These are phyloP conservation scores for Trichoderma koningii DNA, from an alignment of 2,329 filamentous ascomycete genomes.

Conservation along the genomic window DNA sequence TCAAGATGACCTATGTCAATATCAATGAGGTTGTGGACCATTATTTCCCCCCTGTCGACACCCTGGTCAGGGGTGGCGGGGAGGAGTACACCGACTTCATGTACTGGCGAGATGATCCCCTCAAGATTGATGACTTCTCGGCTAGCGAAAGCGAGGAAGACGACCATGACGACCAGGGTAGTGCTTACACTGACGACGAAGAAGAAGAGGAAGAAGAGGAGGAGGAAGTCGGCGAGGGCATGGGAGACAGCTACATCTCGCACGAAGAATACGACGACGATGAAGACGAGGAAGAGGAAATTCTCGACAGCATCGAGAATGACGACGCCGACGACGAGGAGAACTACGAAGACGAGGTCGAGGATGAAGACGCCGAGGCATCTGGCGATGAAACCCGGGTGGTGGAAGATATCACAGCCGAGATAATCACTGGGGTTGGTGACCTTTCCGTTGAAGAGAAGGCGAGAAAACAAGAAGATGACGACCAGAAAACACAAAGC, in stretches of 20 bases:
- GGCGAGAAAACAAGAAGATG: slow-evolving; percentile 31
- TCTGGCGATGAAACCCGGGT: slow-evolving; percentile 31
- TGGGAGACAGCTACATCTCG: slow-evolving; percentile 60
- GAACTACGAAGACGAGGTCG: slow-evolving; percentile 32
- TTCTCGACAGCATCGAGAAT: slow-evolving; percentile 30
- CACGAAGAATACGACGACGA: slow-evolving; percentile 52
- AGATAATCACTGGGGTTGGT: slow-evolving; percentile 62
- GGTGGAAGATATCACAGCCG: slow-evolving; percentile 54
- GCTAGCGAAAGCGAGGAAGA: slow-evolving; percentile 66
- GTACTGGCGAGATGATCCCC: slow-evolving; percentile 86
- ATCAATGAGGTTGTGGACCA: slow-evolving; percentile 98
- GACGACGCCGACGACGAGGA: slow-evolving; percentile 43
- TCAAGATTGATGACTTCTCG: slow-evolving; percentile 86
- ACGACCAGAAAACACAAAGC: slow-evolving; percentile 29
- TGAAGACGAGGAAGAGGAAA: slow-evolving; percentile 41
- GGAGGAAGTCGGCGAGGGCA: slow-evolving; percentile 44
- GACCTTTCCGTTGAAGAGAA: slow-evolving; percentile 52
- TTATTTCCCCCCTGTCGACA: slow-evolving; percentile 90
- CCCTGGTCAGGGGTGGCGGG: slow-evolving; percentile 83
- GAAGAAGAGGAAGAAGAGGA: slow-evolving; percentile 42
- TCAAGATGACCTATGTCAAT: slow-evolving; percentile 94
- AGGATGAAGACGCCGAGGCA: slow-evolving; percentile 32
- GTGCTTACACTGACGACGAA: slow-evolving; percentile 49
- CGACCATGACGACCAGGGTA: slow-evolving; percentile 52
- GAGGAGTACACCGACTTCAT: slow-evolving; percentile 97